These are phyloP conservation scores for Cercospora sojina DNA, from an alignment of 2,329 filamentous ascomycete genomes.

Conservation along the genomic window DNA sequence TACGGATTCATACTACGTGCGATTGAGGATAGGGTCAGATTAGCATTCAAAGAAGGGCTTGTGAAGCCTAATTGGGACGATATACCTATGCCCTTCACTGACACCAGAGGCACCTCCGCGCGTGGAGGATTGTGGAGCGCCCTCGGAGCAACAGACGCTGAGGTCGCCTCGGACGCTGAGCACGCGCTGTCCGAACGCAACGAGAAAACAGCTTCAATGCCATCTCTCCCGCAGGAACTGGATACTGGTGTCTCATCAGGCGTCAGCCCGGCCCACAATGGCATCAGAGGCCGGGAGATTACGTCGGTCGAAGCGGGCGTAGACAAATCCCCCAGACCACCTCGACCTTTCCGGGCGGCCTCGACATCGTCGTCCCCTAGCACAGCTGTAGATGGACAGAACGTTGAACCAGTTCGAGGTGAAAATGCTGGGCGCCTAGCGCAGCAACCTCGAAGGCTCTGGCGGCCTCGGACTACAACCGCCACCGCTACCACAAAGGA, in stretches of 20 bases:
- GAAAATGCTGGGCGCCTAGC: slow-evolving; percentile 27
- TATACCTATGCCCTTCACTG: slow-evolving; percentile 70
- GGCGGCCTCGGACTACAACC: slow-evolving; percentile 20
- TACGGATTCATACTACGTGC: slow-evolving; percentile 88
- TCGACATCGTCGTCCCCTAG: slow-evolving; percentile 32
- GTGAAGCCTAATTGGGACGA: slow-evolving; percentile 97
- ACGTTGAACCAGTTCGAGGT: slow-evolving; percentile 30
- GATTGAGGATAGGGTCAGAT: slow-evolving; percentile 92
- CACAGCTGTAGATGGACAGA: slow-evolving; percentile 34
- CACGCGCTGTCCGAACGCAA: slow-evolving; percentile 17
- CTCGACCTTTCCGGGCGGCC: slow-evolving; percentile 32
- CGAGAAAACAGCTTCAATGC: slow-evolving; percentile 32
- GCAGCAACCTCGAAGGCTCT: slow-evolving; percentile 19
- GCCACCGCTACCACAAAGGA: slow-evolving; percentile 26
- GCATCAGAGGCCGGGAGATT: slow-evolving; percentile 14
- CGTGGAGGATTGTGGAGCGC: slow-evolving; percentile 78
- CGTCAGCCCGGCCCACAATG: slow-evolving; percentile 20
- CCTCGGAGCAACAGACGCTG: slow-evolving; percentile 37
- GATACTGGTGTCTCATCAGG: slow-evolving; percentile 24
- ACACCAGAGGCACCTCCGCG: slow-evolving; percentile 73
- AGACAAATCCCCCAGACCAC: slow-evolving; percentile 12
- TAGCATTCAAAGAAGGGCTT: slow-evolving; percentile 87
- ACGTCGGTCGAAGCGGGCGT: slow-evolving; percentile 16
- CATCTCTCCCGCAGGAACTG: slow-evolving; percentile 19
- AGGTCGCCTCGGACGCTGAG: slow-evolving; percentile 2